Evolutionary conservation across 2,329 filamentous ascomycete genomes (phyloP).

Genomic region (Pestalotiopsis sp.): DNA sequence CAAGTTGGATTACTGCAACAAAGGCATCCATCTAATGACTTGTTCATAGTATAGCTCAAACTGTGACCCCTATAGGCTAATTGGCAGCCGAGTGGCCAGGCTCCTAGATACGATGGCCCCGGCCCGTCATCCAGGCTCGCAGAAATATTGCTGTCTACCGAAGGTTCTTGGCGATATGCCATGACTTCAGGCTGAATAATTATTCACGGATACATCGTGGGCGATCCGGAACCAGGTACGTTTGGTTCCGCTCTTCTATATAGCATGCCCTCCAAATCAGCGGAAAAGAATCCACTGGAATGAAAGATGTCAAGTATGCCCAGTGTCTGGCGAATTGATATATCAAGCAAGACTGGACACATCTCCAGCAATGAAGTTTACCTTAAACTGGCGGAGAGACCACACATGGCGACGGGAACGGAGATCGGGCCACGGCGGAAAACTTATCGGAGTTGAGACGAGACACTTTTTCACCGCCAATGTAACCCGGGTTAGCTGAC

Average conservation of each 20-base stretch:
- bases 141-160: neutral
- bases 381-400: too few relatives aligned
- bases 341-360: too few relatives aligned
- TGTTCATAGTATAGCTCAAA: neutral
- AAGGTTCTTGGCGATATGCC: neutral
- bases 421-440: too few relatives aligned
- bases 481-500: too few relatives aligned
- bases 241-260: neutral
- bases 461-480: too few relatives aligned
- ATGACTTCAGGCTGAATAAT: conserved; percentile 5
- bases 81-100: neutral
- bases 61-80: neutral
- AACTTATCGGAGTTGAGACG: too few relatives aligned
- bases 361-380: too few relatives aligned
- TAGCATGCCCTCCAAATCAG: neutral
- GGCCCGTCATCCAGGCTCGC: neutral
- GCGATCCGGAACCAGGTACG: neutral
- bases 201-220: neutral
- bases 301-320: too few relatives aligned
- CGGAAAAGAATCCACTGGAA: too few relatives aligned
- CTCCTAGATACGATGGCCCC: neutral
- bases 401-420: too few relatives aligned
- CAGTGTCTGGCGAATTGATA: too few relatives aligned
- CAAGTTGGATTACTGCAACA: neutral
- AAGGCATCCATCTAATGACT: neutral